Evolutionary conservation across 106 monocot genomes (phyloP), one percentile per base, ranked within the genome.

Genomic region (Phalaenopsis equestris): DNA sequence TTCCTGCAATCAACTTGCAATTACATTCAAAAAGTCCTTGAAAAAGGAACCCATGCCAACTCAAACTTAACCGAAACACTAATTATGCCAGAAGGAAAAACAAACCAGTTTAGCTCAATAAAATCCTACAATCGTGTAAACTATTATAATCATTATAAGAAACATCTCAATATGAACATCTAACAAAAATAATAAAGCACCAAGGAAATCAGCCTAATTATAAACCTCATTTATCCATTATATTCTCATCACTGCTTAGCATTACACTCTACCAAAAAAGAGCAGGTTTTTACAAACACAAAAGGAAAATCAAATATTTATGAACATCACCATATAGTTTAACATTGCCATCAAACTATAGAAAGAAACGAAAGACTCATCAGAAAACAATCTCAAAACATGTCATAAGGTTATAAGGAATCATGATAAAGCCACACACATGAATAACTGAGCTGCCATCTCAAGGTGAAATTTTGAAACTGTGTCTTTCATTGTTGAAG

Each of bases 391-490:
- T 74, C 74, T 19, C 74, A 74, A 74, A 74, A 74, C 24, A 73
- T 6, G 17, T 45, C 42, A 74, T 74, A 1, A 45, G 21, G 74
- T 74, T 76, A 49, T 37, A 75, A 72, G 39, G n/a, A 74, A 8
- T 49, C 12, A 36, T 30, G 30, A 36, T 23, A 24, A 76, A 75
- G 23, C 49, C 42, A 78, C 85, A 83, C 75, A 85, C 93, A 93
- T 90, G 55, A 93, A 80, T 42, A 93, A 74, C 67, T 93, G 83
- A 80, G 93, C 87, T 48, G 89, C 83, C 82, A 83, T 87, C 67
- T 79, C 79, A 42, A 91, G 86, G 79, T 93, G 92, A 81, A 93
- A 92, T 19, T 41, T 48, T 77, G 88, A 85, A 17, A 77, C 79
- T 42, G 79, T 68, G 80, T 90, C 87, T 42, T 89, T 90, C 11